Percentiles rank a stretch among this genome's conserved stretches.
Conservation (phyloP, 2,329 filamentous ascomycete species). For the Cryphonectria radicalis region DNA sequence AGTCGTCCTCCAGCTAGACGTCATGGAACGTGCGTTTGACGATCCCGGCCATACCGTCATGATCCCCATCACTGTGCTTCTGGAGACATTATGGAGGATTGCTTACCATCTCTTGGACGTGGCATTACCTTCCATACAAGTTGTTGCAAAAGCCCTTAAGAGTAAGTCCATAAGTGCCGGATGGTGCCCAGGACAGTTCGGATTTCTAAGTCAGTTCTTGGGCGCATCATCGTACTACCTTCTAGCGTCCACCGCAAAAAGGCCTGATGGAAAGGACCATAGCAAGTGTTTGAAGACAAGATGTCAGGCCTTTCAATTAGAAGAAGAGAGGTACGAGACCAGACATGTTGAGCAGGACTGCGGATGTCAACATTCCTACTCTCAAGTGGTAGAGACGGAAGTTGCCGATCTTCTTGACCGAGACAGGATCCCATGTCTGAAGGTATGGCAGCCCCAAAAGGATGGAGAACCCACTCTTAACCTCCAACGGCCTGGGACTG, state of each 20-base stretch:
- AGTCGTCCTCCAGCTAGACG: not conserved
- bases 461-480: not conserved
- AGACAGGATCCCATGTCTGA: not conserved
- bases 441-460: not conserved
- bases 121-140: not conserved
- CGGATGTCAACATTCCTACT: not conserved
- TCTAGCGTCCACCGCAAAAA: not conserved
- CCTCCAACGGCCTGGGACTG: not conserved
- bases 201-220: not conserved
- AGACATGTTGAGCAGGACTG: not conserved
- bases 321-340: not conserved
- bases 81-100: not conserved
- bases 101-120: not conserved
- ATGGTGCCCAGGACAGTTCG: not conserved
- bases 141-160: not conserved
- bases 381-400: not conserved
- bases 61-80: not conserved
- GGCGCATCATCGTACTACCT: slow-evolving; percentile 3
- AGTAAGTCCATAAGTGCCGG: not conserved
- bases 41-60: not conserved
- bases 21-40: not conserved
- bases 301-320: not conserved
- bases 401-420: not conserved
- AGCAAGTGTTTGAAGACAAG: not conserved
- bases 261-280: not conserved